A percentile compares a stretch with the other conserved stretches of the same genome.
Evolutionary conservation across 2,329 filamentous ascomycete genomes (phyloP).

Genomic region (Oidium heveae): DNA sequence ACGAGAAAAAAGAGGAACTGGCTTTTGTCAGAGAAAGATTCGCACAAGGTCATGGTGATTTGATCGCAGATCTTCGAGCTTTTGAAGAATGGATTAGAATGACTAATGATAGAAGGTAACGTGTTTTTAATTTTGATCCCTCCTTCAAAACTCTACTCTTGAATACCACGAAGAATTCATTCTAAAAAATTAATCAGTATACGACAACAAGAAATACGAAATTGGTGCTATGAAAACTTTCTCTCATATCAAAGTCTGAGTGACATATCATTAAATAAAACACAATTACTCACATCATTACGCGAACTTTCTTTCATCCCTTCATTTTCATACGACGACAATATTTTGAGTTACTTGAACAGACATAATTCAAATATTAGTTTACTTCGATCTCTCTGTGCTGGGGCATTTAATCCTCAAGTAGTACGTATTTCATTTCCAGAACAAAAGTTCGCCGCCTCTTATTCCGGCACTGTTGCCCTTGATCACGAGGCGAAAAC

Average conservation of each 20-base stretch:
- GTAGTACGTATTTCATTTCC: constrained; percentile 81
- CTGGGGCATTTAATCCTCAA: constrained; percentile 40
- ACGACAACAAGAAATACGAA: constrained; percentile 36
- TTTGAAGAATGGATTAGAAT: constrained; percentile 62
- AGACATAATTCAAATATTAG: constrained; percentile 20
- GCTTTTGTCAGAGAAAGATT: constrained; percentile 54
- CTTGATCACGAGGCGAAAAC: constrained; percentile 76
- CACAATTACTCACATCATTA: constrained; percentile 66
- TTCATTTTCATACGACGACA: constrained; percentile 10
- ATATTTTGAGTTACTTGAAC: constrained; percentile 16
- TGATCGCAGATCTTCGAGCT: constrained; percentile 66
- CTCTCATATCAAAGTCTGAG: constrained; percentile 60
- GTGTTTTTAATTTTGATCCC: neutral
- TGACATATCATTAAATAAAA: constrained; percentile 68
- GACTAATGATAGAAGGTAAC: constrained; percentile 24
- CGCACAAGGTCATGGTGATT: constrained; percentile 54
- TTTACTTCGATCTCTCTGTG: constrained; percentile 16
- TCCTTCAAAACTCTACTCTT: no score
- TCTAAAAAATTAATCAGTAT: constrained; percentile 11
- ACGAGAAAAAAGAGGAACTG: constrained; percentile 51
- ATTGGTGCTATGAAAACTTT: constrained; percentile 70
- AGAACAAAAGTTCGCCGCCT: constrained; percentile 80
- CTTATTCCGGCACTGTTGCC: constrained; percentile 70
- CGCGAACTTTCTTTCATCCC: constrained; percentile 62
- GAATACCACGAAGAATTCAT: neutral